Conservation (phyloP, 257 asterid species). For the Phtheirospermum japonicum region DNA sequence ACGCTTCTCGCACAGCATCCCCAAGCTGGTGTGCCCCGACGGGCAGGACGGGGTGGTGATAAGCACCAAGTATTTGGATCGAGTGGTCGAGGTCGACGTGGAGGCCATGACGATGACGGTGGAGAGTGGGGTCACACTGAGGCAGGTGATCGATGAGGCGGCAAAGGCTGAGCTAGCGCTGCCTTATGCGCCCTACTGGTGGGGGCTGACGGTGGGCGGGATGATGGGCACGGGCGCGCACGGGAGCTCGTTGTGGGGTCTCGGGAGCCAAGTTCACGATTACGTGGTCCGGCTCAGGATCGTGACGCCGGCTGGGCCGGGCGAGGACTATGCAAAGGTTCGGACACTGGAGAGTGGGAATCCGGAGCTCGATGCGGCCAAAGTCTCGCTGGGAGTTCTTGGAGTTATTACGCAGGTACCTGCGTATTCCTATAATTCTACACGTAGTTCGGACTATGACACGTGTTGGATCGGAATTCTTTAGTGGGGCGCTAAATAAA, state of each 20-base stretch:
- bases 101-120: slow-evolving; percentile 56
- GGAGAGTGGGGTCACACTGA: slow-evolving; percentile 56
- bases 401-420: slow-evolving; percentile 70
- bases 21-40: slow-evolving; percentile 62
- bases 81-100: slow-evolving; percentile 25
- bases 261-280: slow-evolving; percentile 67
- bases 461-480: too few species aligned
- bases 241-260: slow-evolving; percentile 71
- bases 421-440: background rate
- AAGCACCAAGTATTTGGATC: slow-evolving; percentile 49
- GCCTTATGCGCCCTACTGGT: slow-evolving; percentile 70
- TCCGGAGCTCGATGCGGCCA: slow-evolving; percentile 58
- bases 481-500: too few species aligned
- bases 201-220: slow-evolving; percentile 74
- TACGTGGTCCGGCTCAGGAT: slow-evolving; percentile 42
- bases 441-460: too few species aligned
- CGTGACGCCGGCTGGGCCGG: slow-evolving; percentile 41
- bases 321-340: slow-evolving; percentile 45
- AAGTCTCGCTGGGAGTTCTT: slow-evolving; percentile 69
- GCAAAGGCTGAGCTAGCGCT: slow-evolving; percentile 43
- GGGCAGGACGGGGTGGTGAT: slow-evolving; percentile 47
- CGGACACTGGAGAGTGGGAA: slow-evolving; percentile 34
- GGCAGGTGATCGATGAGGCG: slow-evolving; percentile 46
- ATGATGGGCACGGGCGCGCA: slow-evolving; percentile 73
- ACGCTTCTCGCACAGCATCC: slow-evolving; percentile 60